Base-by-base conservation (phyloP, 495 filamentous ascomycete species). In the Daldinia bambusicola region DNA sequence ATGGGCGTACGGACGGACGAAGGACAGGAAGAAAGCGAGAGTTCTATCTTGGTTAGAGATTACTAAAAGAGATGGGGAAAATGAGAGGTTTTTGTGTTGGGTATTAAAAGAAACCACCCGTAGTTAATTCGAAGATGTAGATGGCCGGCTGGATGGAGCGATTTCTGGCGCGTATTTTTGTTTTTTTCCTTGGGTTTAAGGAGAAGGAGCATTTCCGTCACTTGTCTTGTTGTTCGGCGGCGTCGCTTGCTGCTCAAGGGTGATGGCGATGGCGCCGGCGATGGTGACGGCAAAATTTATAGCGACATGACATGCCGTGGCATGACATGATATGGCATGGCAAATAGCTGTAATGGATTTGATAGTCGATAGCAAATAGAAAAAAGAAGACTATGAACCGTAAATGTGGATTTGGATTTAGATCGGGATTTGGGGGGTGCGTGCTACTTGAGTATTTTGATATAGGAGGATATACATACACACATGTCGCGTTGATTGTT, bases 91-190 rank as follows among this genome's bases (percentile, higher is more conserved):
- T 41, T 41, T 59, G 37, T 66, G 60, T 60, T 26, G 26, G 26
- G 26, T 26, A 26, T 26, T 1, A 62, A 36, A 43, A 48, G 43
- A 45, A 26, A 26, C 26, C 26, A 31, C 41, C 50, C 61, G 20
- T 65, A 65, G 26, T 26, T 26, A 26, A 69, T 62, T 57, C 61
- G 50, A 66, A 59, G 53, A 38, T 22, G 66, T 73, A 69, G 70
- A 73, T 41, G 61, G 60, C 37, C 26, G 26, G 26, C 9, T 61
- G 66, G 66, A 64, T 37, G 60, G 70, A 51, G 70, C 57, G 62
- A 59, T 69, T 69, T 69, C 61, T 69, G 70, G 66, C 65, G 61
- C 55, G 65, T 31, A 36, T 31, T 31, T 51, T 66, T 66, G 45
- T 48, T 56, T 37, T 37, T 56, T 37, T 32, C 32, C 32, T 30